A percentile compares a stretch with the other conserved stretches of the same genome.
These are phyloP conservation scores for Spinacia oleracea DNA, from an alignment of 179 eudicot genomes.

Conservation along the genomic window DNA sequence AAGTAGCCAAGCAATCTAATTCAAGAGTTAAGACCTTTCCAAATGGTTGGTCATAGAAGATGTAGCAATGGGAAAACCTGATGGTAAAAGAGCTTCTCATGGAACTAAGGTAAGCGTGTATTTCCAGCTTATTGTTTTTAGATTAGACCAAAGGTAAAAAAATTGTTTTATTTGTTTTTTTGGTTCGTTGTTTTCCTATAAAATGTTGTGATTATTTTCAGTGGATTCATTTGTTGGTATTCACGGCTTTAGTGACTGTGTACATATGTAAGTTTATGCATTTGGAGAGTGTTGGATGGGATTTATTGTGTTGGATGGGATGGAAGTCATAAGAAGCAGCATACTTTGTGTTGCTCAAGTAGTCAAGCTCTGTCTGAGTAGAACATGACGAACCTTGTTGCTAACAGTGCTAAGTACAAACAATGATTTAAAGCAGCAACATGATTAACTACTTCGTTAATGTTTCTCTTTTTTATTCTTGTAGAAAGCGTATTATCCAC, in stretches of 20 bases:
- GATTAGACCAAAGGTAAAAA: background rate
- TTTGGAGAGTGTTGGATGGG: too few relatives aligned
- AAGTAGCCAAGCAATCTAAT: constrained; percentile 35
- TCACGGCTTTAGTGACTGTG: background rate
- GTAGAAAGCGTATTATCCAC: too few relatives aligned
- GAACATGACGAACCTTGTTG: too few relatives aligned
- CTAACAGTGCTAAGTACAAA: too few relatives aligned
- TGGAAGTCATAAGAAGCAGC: too few relatives aligned
- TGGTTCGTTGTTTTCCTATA: background rate
- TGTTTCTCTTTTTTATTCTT: background rate
- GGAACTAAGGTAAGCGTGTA: constrained; percentile 65
- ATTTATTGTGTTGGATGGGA: too few relatives aligned
- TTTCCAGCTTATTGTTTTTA: background rate
- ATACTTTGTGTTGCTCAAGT: too few relatives aligned
- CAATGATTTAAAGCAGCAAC: too few relatives aligned
- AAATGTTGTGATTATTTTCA: background rate
- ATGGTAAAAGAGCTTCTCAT: constrained; percentile 71
- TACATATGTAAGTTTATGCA: background rate
- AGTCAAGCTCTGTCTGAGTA: too few relatives aligned
- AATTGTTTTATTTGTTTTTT: background rate
- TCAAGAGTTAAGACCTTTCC: constrained; percentile 45
- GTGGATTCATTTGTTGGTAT: background rate
- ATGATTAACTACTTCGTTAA: background rate
- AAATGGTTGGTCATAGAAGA: constrained; percentile 75
- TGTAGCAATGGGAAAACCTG: constrained; percentile 58